Conservation (phyloP, 192 early-diverging fungal genomes). For the Umbelopsis isabellina region DNA sequence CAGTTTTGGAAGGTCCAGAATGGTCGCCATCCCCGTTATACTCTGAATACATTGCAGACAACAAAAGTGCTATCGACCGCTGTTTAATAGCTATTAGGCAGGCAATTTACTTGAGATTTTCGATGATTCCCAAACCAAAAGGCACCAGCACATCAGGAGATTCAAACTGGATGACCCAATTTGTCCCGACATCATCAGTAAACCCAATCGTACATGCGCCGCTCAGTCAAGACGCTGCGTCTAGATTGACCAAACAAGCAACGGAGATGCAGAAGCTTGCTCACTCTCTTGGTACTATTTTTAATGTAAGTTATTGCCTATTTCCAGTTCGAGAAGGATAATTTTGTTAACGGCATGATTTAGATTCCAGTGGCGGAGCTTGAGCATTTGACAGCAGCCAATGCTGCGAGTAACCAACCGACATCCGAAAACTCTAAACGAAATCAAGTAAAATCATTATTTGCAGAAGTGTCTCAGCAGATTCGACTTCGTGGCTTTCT, state of each 20-base stretch:
- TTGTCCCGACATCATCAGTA: not conserved
- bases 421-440: not conserved
- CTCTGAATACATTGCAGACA: not conserved
- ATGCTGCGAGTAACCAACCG: not conserved
- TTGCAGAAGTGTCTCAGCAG: slow-evolving; percentile 11
- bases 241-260: not conserved
- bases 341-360: not conserved
- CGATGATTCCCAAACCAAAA: not conserved
- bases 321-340: not conserved
- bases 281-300: not conserved
- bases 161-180: not conserved
- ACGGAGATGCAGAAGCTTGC: slow-evolving; percentile 4
- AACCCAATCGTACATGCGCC: not conserved
- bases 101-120: not conserved
- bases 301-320: not conserved
- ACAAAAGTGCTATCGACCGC: not conserved
- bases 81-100: not conserved
- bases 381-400: not conserved
- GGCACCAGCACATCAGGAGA: not conserved
- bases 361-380: slow-evolving; percentile 1
- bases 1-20: not conserved
- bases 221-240: not conserved
- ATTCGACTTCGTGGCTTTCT: not conserved
- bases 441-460: not conserved
- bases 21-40: slow-evolving; percentile 5